Conservation (phyloP, 768 basidiomycete genomes). For the Gloeophyllum trabeum region DNA sequence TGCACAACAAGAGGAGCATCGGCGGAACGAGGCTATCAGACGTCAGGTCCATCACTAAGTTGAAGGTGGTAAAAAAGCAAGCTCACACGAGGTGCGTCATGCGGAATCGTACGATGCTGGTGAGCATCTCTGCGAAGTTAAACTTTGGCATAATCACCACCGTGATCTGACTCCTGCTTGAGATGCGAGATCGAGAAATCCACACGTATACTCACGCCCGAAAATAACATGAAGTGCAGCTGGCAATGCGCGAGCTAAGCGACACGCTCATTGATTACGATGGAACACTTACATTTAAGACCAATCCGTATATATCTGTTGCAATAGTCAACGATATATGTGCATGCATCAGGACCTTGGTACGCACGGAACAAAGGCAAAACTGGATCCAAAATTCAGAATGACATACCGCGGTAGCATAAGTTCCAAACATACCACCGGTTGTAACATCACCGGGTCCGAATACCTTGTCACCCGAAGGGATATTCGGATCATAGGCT, state of each 20-base stretch:
- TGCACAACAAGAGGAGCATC: slow-evolving; percentile 22
- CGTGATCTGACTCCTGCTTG: slow-evolving; percentile 16
- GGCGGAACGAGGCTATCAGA: slow-evolving; percentile 20
- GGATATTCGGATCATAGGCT: slow-evolving; percentile 20
- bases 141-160: slow-evolving; percentile 22
- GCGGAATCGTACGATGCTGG: slow-evolving; percentile 20
- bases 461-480: slow-evolving; percentile 27
- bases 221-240: slow-evolving; percentile 17
- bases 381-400: too few relatives aligned
- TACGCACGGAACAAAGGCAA: slow-evolving; percentile 19
- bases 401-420: too few relatives aligned
- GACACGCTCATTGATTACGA: background rate
- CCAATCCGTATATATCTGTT: slow-evolving; percentile 33
- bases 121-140: slow-evolving; percentile 15
- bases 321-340: background rate
- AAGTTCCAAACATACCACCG: slow-evolving; percentile 27
- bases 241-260: slow-evolving; percentile 4
- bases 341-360: background rate
- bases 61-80: too few relatives aligned
- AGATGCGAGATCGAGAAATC: too few relatives aligned
- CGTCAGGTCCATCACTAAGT: background rate
- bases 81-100: slow-evolving; percentile 14
- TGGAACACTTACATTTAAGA: slow-evolving; percentile 12
- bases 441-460: slow-evolving; percentile 44
- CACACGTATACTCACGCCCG: slow-evolving; percentile 12